phyloP scores from a whole-genome alignment of 148 eudicot species.

The Persicaria tinctoria region DNA sequence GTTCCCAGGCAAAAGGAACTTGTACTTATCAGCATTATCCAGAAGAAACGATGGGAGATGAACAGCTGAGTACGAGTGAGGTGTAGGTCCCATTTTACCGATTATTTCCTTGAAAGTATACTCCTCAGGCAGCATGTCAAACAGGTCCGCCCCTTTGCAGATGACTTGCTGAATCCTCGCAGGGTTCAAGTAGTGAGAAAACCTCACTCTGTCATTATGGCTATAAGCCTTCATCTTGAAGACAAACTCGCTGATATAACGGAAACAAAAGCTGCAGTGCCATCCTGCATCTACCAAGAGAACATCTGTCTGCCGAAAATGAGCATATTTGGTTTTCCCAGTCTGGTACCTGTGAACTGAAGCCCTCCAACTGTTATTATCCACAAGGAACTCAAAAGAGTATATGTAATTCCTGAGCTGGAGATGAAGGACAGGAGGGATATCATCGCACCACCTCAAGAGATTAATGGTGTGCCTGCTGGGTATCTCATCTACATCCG shows the following conservation, averaged over 20 bases:
- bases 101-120: background rate
- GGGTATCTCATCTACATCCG: too few relatives aligned
- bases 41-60: background rate
- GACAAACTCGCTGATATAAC: background rate
- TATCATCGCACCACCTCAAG: too few relatives aligned
- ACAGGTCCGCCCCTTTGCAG: slow-evolving; percentile 1
- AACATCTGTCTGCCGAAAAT: slow-evolving; percentile 6
- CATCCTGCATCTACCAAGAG: slow-evolving; percentile 9
- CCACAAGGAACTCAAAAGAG: slow-evolving; percentile 10
- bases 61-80: slow-evolving; percentile 8
- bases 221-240: slow-evolving; percentile 11
- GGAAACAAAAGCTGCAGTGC: background rate
- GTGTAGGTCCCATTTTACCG: background rate
- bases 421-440: slow-evolving; percentile 4
- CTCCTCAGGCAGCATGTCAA: slow-evolving; percentile 7
- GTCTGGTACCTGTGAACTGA: slow-evolving; percentile 11
- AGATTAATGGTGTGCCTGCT: too few relatives aligned
- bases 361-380: background rate
- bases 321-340: slow-evolving; percentile 10
- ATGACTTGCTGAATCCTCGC: slow-evolving; percentile 4
- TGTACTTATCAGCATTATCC: slow-evolving; percentile 6
- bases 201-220: slow-evolving; percentile 4
- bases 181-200: slow-evolving; percentile 3
- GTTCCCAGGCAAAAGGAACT: slow-evolving; percentile 10
- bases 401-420: slow-evolving; percentile 12